Conservation (phyloP, 2,329 filamentous ascomycete genomes). For the Penicillium sclerotiorum region DNA sequence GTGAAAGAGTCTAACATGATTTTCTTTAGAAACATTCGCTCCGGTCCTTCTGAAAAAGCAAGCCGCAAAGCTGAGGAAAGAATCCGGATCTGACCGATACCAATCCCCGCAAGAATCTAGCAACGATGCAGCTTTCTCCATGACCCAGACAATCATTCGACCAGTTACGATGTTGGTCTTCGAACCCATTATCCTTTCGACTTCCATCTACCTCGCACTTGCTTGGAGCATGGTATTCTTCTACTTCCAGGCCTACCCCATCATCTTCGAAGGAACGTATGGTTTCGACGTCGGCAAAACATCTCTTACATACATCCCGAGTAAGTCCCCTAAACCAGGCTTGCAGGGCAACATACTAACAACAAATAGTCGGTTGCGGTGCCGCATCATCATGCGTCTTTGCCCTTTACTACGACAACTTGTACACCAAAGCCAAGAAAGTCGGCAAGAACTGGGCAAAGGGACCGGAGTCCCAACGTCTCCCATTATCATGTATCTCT, state of each 20-base stretch:
- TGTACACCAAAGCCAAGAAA: slow-evolving; percentile 57
- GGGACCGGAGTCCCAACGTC: slow-evolving; percentile 62
- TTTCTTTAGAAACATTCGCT: slow-evolving; percentile 58
- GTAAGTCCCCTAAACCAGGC: slow-evolving; percentile 21
- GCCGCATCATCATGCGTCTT: slow-evolving; percentile 60
- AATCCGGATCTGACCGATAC: slow-evolving; percentile 53
- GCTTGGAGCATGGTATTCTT: slow-evolving; percentile 71
- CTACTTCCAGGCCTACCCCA: slow-evolving; percentile 74
- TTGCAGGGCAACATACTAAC: background rate
- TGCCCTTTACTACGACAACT: slow-evolving; percentile 67
- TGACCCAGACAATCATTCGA: slow-evolving; percentile 64
- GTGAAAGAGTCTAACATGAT: background rate
- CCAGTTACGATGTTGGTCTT: slow-evolving; percentile 72
- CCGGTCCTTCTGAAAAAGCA: slow-evolving; percentile 61
- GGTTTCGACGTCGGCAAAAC: slow-evolving; percentile 64
- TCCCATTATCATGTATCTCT: slow-evolving; percentile 72
- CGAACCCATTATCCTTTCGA: slow-evolving; percentile 73
- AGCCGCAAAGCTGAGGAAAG: slow-evolving; percentile 60
- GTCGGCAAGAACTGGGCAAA: slow-evolving; percentile 59
- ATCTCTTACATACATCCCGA: slow-evolving; percentile 69
- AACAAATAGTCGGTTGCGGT: slow-evolving; percentile 59
- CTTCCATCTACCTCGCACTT: slow-evolving; percentile 70
- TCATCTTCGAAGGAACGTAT: slow-evolving; percentile 67
- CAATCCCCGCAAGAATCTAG: slow-evolving; percentile 65
- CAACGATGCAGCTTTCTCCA: slow-evolving; percentile 14